phyloP scores from a whole-genome alignment of 2,329 filamentous ascomycete genomes.

The Harringtonia lauricola region DNA sequence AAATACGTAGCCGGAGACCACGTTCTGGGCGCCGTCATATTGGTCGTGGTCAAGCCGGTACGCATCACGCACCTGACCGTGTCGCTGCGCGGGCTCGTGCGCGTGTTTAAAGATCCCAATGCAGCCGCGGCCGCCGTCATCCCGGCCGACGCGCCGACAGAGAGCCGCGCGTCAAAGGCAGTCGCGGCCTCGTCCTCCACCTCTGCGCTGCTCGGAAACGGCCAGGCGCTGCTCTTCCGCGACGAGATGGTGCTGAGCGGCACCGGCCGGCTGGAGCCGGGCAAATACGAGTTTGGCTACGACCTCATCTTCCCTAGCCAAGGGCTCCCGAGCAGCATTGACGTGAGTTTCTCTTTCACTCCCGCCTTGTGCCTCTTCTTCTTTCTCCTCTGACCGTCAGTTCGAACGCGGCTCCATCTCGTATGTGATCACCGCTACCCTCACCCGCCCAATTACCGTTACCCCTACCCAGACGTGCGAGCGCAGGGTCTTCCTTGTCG shows the following conservation, averaged over 20 bases:
- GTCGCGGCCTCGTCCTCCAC: conserved; percentile 34
- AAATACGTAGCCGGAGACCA: conserved; percentile 66
- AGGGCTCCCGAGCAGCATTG: conserved; percentile 76
- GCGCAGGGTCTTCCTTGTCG: conserved; percentile 65
- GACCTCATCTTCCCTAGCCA: conserved; percentile 23
- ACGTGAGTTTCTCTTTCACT: conserved; percentile 56
- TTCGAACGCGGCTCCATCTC: conserved; percentile 91
- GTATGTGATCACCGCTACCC: conserved; percentile 80
- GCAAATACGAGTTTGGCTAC: conserved; percentile 64
- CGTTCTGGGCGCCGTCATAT: conserved; percentile 60
- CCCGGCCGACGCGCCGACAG: conserved; percentile 8
- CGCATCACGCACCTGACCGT: conserved; percentile 73
- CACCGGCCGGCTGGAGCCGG: conserved; percentile 62
- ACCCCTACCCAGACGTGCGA: conserved; percentile 71
- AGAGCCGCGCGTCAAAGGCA: background rate
- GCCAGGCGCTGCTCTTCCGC: conserved; percentile 70
- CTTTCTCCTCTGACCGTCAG: conserved; percentile 30
- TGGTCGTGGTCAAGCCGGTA: conserved; percentile 63
- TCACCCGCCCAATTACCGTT: conserved; percentile 83
- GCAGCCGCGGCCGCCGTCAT: conserved; percentile 26
- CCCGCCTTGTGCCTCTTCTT: background rate
- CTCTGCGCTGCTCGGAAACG: conserved; percentile 55
- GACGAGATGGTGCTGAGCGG: conserved; percentile 73
- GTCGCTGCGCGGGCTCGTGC: conserved; percentile 66
- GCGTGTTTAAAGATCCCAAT: conserved; percentile 62